These are phyloP conservation scores for Cadophora sp. DNA, from an alignment of 2,329 filamentous ascomycete genomes.

Conservation along the genomic window DNA sequence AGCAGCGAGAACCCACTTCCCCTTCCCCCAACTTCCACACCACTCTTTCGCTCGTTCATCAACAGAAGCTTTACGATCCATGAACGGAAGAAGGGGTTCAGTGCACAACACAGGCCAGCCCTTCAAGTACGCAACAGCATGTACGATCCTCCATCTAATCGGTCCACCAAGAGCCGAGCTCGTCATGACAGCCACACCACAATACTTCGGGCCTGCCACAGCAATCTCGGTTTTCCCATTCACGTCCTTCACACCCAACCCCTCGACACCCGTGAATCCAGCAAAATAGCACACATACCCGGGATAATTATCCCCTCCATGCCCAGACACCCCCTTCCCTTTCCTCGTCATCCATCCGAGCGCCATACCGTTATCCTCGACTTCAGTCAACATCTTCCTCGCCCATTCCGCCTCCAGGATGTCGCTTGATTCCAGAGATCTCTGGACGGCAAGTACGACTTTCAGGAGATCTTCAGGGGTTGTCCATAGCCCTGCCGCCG, in stretches of 20 bases:
- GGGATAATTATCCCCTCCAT: slow-evolving; percentile 25
- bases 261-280: slow-evolving; percentile 21
- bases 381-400: slow-evolving; percentile 27
- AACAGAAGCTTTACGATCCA: neutral
- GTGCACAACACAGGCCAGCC: slow-evolving; percentile 14
- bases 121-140: slow-evolving; percentile 23
- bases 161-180: slow-evolving; percentile 16
- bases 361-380: slow-evolving; percentile 20
- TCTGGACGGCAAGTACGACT: slow-evolving; percentile 18
- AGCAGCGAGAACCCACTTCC: neutral
- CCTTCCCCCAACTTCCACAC: slow-evolving; percentile 18
- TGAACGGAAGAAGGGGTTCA: slow-evolving; percentile 5
- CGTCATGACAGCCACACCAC: slow-evolving; percentile 28
- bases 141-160: slow-evolving; percentile 18
- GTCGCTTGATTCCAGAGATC: slow-evolving; percentile 18
- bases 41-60: slow-evolving; percentile 14
- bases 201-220: neutral
- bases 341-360: slow-evolving; percentile 23
- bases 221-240: neutral
- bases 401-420: slow-evolving; percentile 23
- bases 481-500: slow-evolving; percentile 29
- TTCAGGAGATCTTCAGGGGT: slow-evolving; percentile 28
- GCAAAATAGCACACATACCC: slow-evolving; percentile 25
- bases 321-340: slow-evolving; percentile 18
- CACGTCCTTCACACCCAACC: neutral